Percentiles rank a stretch among this genome's conserved stretches.
Conservation (phyloP, 148 eudicot genomes). For the Rhododendron simsii region DNA sequence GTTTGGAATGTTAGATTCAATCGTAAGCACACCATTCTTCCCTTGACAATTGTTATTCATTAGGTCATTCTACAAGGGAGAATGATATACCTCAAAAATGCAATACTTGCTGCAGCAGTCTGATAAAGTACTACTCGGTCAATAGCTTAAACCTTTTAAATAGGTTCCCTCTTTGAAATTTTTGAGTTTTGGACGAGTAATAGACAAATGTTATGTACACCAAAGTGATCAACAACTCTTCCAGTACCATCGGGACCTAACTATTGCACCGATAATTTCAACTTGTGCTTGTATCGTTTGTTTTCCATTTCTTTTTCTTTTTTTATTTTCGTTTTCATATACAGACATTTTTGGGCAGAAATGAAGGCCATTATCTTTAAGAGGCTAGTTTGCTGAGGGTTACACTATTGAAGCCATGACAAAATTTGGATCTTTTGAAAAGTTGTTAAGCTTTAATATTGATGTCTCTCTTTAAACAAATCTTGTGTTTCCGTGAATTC, state of each 20-base stretch:
- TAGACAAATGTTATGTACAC: background rate
- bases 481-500: background rate
- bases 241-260: background rate
- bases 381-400: background rate
- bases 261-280: background rate
- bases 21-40: background rate
- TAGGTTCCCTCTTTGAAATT: background rate
- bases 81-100: background rate
- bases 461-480: background rate
- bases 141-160: background rate
- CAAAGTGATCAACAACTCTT: background rate
- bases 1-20: background rate
- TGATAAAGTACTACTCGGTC: background rate
- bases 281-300: background rate
- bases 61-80: background rate
- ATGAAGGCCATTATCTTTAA: background rate
- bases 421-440: background rate
- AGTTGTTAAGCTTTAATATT: background rate
- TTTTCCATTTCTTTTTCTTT: background rate
- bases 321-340: background rate
- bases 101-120: background rate
- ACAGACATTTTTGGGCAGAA: background rate
- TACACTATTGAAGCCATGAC: background rate
- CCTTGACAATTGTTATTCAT: background rate
- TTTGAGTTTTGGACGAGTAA: background rate